Evolutionary conservation across 148 eudicot genomes (phyloP).

Genomic region (Rhododendron kiyosumense): DNA sequence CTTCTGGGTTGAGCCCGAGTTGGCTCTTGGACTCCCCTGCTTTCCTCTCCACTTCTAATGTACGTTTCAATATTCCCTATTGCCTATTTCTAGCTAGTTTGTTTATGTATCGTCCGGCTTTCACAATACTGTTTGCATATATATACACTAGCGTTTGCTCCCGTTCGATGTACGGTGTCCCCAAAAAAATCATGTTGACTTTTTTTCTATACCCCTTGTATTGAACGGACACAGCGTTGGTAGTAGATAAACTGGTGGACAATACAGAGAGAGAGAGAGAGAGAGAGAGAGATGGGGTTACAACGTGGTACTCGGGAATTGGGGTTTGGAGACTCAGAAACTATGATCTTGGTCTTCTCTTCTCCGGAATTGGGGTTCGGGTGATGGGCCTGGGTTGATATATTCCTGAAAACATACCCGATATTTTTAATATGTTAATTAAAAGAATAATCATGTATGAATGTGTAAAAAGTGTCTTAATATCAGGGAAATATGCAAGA

Average conservation of each 20-base stretch:
- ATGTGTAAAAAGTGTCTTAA: neutral
- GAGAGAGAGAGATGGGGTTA: neutral
- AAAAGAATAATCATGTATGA: neutral
- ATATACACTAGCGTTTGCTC: too few species aligned
- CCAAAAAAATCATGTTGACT: too few species aligned
- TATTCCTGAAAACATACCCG: neutral
- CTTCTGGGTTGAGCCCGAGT: slow-evolving; percentile 58
- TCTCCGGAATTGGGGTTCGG: neutral
- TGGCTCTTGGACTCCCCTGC: slow-evolving; percentile 74
- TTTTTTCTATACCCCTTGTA: too few species aligned
- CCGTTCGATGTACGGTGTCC: too few species aligned
- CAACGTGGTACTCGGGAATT: too few species aligned
- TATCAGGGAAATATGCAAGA: neutral
- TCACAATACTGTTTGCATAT: too few species aligned
- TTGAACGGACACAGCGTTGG: neutral
- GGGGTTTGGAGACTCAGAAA: neutral
- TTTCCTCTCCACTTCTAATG: slow-evolving; percentile 36
- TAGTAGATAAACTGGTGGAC: neutral
- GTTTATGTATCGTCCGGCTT: too few species aligned
- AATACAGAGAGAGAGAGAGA: too few species aligned
- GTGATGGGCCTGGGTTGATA: neutral
- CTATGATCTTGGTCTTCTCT: too few species aligned
- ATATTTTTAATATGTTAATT: neutral
- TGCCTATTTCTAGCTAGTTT: neutral
- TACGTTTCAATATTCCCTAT: slow-evolving; percentile 15